These are phyloP conservation scores for Porpolomopsis calyptriformis DNA, from an alignment of 768 basidiomycete species.

Conservation along the genomic window DNA sequence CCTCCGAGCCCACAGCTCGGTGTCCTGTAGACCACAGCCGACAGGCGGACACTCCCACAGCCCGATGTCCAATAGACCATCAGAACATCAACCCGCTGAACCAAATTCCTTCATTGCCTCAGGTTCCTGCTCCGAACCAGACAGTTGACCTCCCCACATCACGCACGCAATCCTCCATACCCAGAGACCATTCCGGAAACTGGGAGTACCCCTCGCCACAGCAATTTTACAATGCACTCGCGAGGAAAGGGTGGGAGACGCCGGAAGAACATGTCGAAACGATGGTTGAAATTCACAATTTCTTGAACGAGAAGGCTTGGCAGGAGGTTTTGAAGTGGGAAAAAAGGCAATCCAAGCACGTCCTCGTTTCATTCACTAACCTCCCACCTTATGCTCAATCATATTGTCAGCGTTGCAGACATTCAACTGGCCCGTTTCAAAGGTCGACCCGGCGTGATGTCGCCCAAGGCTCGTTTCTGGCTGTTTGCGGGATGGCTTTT, in stretches of 20 bases:
- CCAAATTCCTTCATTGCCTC: slow-evolving; percentile 80
- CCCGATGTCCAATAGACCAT: slow-evolving; percentile 44
- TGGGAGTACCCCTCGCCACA: slow-evolving; percentile 99
- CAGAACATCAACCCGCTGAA: slow-evolving; percentile 58
- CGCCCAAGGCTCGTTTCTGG: slow-evolving; percentile 86
- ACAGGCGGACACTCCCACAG: slow-evolving; percentile 19
- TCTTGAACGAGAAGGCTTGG: slow-evolving; percentile 96
- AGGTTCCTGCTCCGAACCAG: slow-evolving; percentile 52
- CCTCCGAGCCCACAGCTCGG: slow-evolving; percentile 7
- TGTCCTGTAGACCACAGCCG: slow-evolving; percentile 37
- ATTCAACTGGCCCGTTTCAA: slow-evolving; percentile 75
- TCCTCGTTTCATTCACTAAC: slow-evolving; percentile 8
- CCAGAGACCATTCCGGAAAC: slow-evolving; percentile 42
- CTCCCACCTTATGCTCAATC: slow-evolving; percentile 1
- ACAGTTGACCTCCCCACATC: slow-evolving; percentile 52
- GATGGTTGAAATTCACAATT: slow-evolving; percentile 98
- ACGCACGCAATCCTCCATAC: slow-evolving; percentile 78
- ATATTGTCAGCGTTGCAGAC: slow-evolving; percentile 42
- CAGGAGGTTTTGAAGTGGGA: slow-evolving; percentile 92
- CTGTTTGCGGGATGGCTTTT: slow-evolving; percentile 82
- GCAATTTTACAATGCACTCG: slow-evolving; percentile 96
- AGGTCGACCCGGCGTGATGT: slow-evolving; percentile 85
- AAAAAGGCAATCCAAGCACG: slow-evolving; percentile 51
- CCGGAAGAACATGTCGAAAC: slow-evolving; percentile 92
- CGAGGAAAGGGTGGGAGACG: slow-evolving; percentile 94